Base-by-base conservation (phyloP, 148 eudicot genomes). In the Rhododendron molle region DNA sequence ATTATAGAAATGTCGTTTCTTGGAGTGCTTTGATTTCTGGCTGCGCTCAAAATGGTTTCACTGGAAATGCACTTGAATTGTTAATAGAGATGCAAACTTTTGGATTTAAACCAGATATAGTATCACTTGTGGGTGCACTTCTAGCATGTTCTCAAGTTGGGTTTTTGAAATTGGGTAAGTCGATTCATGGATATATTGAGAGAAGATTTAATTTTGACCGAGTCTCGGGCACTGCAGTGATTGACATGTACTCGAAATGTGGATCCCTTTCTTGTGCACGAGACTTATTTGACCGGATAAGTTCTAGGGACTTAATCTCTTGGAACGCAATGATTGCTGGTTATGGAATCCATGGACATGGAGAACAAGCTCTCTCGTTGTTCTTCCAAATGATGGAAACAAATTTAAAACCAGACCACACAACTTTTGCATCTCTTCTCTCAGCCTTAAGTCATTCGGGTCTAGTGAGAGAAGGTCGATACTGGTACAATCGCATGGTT, bases 211-310 rank as follows among this genome's bases (percentile, higher is more conserved):
- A 88, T 5, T 46, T 89, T 83, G 92, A 94, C 81, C 86, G 82
- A 83, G 88, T 88, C 76, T 87, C 88, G 0, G 91, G 89, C 49
- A 94, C 98, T 82, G 91, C 96, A 56, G 76, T 92, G 84, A 93
- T 93, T 38, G 98, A 94, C 84, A 90, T 91, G 94, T 94, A 94
- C 82, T 90, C 96, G 13, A 94, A 94, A 91, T 94, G 98, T 81
- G 98, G 98, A 67, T 85, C 87, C 54, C 90, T 94, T 83, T 71
- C 87, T 32, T 87, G 67, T 79, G 94, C 95, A 32, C 90, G 93
- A 80, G 76, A 72, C 38, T 69, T 94, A 28, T 93, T 89, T 87
- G 95, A 93, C 83, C 79, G 54, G 50, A 78, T 91, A 79, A 85
- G 85, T 83, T 76, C 38, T 85, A 89, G 86, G 88, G 98, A 94